Evolutionary conservation across 495 filamentous ascomycete genomes (phyloP), one percentile per base, ranked within the genome.

Genomic region (Xylaria palmicola): DNA sequence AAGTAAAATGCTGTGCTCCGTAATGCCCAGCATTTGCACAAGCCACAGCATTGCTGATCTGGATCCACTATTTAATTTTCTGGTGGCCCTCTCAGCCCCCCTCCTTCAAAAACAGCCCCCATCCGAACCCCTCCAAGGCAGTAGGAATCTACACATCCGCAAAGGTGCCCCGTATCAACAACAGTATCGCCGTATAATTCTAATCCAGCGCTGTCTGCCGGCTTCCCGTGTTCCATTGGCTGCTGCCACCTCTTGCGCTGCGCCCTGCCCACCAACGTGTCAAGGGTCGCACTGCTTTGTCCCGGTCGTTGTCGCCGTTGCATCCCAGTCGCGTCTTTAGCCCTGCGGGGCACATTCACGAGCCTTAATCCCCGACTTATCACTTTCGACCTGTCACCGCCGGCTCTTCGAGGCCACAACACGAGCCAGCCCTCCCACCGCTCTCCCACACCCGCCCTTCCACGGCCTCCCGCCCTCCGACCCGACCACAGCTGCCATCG

Each of bases 321-420:
- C 45, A 29, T 48, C 45, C 26, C n/a, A 51, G 52, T 27, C 22
- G 52, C 22, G 52, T 55, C 52, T 55, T 41, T 55, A 55, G 34
- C 32, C 52, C 52, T 55, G 52, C 52, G 52, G 52, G 52, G 52
- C 52, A 55, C 48, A 51, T 17, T 34, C 17, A 13, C 6, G 6
- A 6, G 13, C 32, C 32, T 36, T 13, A 6, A 36, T 6, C 32
- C 32, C 13, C 13, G 27, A 51, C 48, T 44, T 44, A 44, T 13
- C 39, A 17, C 9, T 4, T 12, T n/a, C n/a, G n/a, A 20, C 41
- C 32, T 50, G 32, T 22, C 47, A 50, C 47, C 29, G 47, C 47
- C 47, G 24, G 32, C 47, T 22, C 27, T 50, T 26, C 47, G 22
- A 51, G 34, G 6, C 8, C 17, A 51, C 32, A 34, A 51, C 8